These are phyloP conservation scores for Leptodontidium sp. DNA, from an alignment of 2,329 filamentous ascomycete genomes.

Conservation along the genomic window DNA sequence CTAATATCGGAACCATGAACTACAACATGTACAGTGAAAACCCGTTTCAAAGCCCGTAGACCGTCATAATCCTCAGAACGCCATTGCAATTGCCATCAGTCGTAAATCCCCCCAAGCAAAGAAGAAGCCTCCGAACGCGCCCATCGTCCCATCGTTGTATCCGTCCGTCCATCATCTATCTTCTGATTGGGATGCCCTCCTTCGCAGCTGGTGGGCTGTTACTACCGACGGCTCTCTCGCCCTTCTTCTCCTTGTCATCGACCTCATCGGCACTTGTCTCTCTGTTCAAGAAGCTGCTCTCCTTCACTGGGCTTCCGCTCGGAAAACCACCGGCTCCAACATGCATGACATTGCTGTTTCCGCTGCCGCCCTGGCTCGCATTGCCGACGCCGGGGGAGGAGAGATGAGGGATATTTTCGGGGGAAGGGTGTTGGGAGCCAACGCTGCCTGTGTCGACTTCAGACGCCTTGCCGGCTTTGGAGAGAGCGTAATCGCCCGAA, in stretches of 20 bases:
- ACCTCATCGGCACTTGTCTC: constrained; percentile 76
- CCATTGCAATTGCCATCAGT: constrained; percentile 41
- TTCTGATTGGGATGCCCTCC: constrained; percentile 70
- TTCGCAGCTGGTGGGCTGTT: constrained; percentile 54
- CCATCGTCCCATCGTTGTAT: constrained; percentile 4
- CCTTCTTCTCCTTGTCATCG: constrained; percentile 53
- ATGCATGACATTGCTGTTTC: constrained; percentile 53
- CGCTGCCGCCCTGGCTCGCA: constrained; percentile 51
- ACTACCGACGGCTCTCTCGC: constrained; percentile 42
- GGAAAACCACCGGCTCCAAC: constrained; percentile 58
- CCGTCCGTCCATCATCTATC: constrained; percentile 52
- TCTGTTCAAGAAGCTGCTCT: constrained; percentile 85
- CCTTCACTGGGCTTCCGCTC: constrained; percentile 85
- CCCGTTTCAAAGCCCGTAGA: constrained; percentile 32
- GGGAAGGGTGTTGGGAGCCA: constrained; percentile 92
- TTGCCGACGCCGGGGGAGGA: constrained; percentile 64
- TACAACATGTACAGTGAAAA: constrained; percentile 39
- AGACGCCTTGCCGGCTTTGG: constrained; percentile 95
- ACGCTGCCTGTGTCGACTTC: constrained; percentile 93
- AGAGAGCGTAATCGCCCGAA: constrained; percentile 94
- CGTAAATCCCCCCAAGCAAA: constrained; percentile 20
- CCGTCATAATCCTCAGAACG: constrained; percentile 38
- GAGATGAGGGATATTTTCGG: constrained; percentile 93
- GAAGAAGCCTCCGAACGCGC: constrained; percentile 13
- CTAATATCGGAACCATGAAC: constrained; percentile 19